Evolutionary conservation across 192 early-diverging fungal species (phyloP).

Genomic region (Coemansia sp.): DNA sequence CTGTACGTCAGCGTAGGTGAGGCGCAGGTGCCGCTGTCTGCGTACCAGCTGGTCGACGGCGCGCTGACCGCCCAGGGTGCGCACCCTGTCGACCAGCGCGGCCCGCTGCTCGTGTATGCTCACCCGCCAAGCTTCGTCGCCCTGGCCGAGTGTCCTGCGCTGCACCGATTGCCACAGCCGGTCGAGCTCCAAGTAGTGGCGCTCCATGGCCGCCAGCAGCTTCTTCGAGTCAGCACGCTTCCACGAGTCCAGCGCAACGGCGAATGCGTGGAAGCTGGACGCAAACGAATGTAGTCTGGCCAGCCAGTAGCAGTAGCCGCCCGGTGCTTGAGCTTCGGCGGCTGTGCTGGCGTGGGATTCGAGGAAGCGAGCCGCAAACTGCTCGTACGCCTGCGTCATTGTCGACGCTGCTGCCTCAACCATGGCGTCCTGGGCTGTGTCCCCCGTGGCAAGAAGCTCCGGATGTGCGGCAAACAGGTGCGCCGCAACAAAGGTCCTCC

Average conservation of each 20-base stretch:
- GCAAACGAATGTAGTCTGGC: constrained; percentile 22
- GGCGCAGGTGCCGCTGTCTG: constrained; percentile 22
- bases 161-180: constrained; percentile 50
- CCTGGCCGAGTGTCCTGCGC: constrained; percentile 33
- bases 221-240: constrained; percentile 36
- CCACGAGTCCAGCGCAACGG: constrained; percentile 43
- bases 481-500: constrained; percentile 32
- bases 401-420: constrained; percentile 26
- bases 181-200: constrained; percentile 50
- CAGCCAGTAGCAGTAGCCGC: constrained; percentile 13
- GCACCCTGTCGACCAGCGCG: constrained; percentile 25
- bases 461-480: constrained; percentile 41
- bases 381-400: constrained; percentile 24
- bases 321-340: not conserved
- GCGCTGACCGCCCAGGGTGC: constrained; percentile 21
- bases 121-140: constrained; percentile 38
- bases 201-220: constrained; percentile 36
- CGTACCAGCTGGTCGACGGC: constrained; percentile 25
- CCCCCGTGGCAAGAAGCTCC: constrained; percentile 24
- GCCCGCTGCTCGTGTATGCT: constrained; percentile 32
- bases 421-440: constrained; percentile 31
- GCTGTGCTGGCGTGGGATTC: not conserved
- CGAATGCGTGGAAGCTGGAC: constrained; percentile 34
- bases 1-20: constrained; percentile 27
- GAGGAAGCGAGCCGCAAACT: constrained; percentile 15